Conservation (phyloP, 2,329 filamentous ascomycete species). For the Talaromyces verruculosus region DNA sequence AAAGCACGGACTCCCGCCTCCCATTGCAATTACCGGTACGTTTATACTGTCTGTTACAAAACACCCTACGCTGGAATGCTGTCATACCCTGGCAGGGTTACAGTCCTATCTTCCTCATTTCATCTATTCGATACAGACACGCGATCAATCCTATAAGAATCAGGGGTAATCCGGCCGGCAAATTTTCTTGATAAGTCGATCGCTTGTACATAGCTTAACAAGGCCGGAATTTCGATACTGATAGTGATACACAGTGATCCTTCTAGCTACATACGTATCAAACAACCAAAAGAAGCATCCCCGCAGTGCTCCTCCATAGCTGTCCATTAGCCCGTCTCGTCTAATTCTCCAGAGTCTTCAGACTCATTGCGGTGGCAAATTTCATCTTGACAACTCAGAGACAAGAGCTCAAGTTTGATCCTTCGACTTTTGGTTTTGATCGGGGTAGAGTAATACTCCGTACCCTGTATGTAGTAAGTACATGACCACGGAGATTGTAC, state of each 20-base stretch:
- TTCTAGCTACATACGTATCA: not conserved
- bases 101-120: not conserved
- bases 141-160: not conserved
- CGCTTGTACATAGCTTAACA: not conserved
- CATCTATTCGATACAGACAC: not conserved
- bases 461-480: not conserved
- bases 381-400: not conserved
- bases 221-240: not conserved
- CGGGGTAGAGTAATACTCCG: not conserved
- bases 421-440: not conserved
- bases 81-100: not conserved
- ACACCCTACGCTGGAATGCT: not conserved
- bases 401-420: not conserved
- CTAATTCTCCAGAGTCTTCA: not conserved
- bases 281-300: not conserved
- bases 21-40: slow-evolving; percentile 1
- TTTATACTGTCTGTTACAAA: not conserved
- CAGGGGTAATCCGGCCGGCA: not conserved
- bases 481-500: not conserved
- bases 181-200: not conserved
- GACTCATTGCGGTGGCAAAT: not conserved
- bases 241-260: not conserved
- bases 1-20: slow-evolving; percentile 16
- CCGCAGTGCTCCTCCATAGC: not conserved
- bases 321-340: not conserved